Percentiles rank a stretch among this genome's conserved stretches.
These are phyloP conservation scores for Aspergillus spinulosporus DNA, from an alignment of 2,329 filamentous ascomycete species.

Conservation along the genomic window DNA sequence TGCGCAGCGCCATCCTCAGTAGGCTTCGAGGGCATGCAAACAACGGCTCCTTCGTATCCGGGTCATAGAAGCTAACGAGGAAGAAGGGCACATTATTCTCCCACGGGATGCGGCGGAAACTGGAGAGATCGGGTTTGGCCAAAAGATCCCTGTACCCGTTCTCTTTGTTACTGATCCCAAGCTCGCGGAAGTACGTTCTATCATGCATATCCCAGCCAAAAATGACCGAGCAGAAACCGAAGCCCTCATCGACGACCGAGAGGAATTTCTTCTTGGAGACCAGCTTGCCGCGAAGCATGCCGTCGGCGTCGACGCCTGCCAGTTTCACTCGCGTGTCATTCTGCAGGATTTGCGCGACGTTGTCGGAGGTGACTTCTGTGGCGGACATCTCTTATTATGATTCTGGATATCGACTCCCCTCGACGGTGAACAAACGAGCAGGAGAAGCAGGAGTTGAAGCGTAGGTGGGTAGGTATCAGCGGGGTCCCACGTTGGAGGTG, in stretches of 20 bases:
- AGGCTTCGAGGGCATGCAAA: conserved; percentile 78
- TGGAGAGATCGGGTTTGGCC: conserved; percentile 74
- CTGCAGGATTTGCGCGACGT: conserved; percentile 66
- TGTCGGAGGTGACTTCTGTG: conserved; percentile 55
- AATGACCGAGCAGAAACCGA: conserved; percentile 91
- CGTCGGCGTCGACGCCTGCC: conserved; percentile 83
- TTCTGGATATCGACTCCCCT: too few species aligned
- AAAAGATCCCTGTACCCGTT: conserved; percentile 88
- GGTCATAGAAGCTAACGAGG: conserved; percentile 78
- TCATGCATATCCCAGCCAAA: conserved; percentile 99
- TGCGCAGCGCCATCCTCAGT: conserved; percentile 66
- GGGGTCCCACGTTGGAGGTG: background rate
- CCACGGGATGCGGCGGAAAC: conserved; percentile 85
- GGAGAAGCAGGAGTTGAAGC: background rate
- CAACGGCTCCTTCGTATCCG: conserved; percentile 69
- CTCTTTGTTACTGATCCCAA: conserved; percentile 83
- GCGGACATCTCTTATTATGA: background rate
- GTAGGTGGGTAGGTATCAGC: background rate
- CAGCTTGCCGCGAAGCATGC: conserved; percentile 82
- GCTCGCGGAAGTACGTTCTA: conserved; percentile 79
- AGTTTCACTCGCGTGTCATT: conserved; percentile 81
- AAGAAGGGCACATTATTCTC: conserved; percentile 85
- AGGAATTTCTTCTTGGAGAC: conserved; percentile 93
- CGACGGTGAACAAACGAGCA: background rate
- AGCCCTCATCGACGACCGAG: conserved; percentile 74